phyloP scores from a whole-genome alignment of 495 filamentous ascomycete species.

The Mytilinidion resinicola region DNA sequence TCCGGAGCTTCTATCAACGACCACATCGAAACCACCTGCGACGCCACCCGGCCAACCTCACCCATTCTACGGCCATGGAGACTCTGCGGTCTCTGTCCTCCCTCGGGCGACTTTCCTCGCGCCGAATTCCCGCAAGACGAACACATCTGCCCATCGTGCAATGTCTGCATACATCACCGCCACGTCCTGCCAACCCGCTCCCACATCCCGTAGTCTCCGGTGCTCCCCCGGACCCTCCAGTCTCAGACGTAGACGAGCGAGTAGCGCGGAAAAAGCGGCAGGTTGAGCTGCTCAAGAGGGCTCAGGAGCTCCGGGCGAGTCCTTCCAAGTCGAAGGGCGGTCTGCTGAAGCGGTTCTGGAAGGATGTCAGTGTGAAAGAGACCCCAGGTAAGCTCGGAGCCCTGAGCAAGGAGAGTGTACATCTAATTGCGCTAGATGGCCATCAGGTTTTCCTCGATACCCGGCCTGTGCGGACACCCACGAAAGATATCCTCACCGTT shows the following conservation, averaged over 20 bases:
- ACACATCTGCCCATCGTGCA: conserved; percentile 13
- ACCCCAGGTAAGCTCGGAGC: conserved; percentile 41
- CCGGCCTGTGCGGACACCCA: conserved; percentile 68
- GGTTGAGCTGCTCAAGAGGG: conserved; percentile 46
- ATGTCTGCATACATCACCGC: conserved; percentile 49
- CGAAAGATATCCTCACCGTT: conserved; percentile 63
- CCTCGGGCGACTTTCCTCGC: not conserved
- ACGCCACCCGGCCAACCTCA: too few relatives aligned
- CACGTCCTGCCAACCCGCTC: conserved; percentile 51
- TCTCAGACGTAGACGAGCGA: conserved; percentile 46
- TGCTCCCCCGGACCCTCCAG: conserved; percentile 61
- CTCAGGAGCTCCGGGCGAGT: conserved; percentile 41
- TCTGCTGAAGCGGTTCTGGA: conserved; percentile 75
- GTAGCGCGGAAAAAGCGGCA: conserved; percentile 51
- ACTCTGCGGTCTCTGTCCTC: not conserved
- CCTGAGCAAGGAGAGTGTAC: not conserved
- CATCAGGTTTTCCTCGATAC: conserved; percentile 73
- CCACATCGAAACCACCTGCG: too few relatives aligned
- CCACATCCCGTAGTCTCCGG: conserved; percentile 69
- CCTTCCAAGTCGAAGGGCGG: conserved; percentile 39
- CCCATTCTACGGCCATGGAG: not conserved
- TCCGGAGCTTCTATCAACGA: too few relatives aligned
- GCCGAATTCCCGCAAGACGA: conserved; percentile 1
- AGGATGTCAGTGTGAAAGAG: conserved; percentile 60
- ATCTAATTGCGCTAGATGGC: conserved; percentile 41